A percentile compares a stretch with the other conserved stretches of the same genome.
These are phyloP conservation scores for Echeveria elegans DNA, from an alignment of 164 flowering plant species.

Conservation along the genomic window DNA sequence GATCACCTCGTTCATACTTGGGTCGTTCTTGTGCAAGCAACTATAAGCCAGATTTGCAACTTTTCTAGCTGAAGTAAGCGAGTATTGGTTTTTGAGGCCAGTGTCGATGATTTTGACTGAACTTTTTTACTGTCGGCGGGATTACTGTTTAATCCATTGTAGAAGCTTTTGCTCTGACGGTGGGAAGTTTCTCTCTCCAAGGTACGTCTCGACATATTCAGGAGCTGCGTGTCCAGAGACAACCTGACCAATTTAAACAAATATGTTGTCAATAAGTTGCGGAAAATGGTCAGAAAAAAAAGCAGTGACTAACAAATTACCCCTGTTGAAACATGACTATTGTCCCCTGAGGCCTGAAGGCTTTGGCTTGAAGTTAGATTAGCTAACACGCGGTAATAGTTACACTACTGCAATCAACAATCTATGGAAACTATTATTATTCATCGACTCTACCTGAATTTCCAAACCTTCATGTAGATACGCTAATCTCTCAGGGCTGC, in stretches of 20 bases:
- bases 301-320: conserved; percentile 29
- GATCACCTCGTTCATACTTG: conserved; percentile 61
- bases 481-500: conserved; percentile 63
- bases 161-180: conserved; percentile 62
- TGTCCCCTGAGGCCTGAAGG: conserved; percentile 61
- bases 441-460: conserved; percentile 27
- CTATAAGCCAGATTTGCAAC: conserved; percentile 67
- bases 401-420: not conserved
- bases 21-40: too few relatives aligned
- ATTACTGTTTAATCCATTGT: conserved; percentile 76
- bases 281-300: not conserved
- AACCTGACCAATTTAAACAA: conserved; percentile 29
- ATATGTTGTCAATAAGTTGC: not conserved
- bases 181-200: conserved; percentile 70
- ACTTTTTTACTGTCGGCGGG: conserved; percentile 61
- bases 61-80: conserved; percentile 38
- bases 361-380: conserved; percentile 32
- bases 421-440: too few relatives aligned
- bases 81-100: too few relatives aligned
- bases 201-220: conserved; percentile 62
- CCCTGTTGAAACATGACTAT: conserved; percentile 76
- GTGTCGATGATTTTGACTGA: conserved; percentile 68
- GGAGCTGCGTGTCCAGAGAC: conserved; percentile 92
- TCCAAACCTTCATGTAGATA: too few relatives aligned
- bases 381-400: not conserved